Evolutionary conservation across 2,329 filamentous ascomycete genomes (phyloP).

Genomic region (Mycogone perniciosa): DNA sequence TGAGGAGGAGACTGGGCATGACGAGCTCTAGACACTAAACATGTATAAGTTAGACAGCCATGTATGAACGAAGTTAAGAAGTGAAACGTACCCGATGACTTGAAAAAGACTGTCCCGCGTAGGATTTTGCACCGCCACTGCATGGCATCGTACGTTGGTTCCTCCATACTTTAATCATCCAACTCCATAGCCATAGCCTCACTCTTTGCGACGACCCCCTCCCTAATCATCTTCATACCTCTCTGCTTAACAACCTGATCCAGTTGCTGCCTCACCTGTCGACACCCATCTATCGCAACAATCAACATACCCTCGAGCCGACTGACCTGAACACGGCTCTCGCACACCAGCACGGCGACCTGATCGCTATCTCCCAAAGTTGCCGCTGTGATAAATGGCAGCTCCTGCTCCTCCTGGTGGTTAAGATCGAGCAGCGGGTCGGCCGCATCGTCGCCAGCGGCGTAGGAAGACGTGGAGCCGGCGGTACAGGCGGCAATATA

Average conservation of each 20-base stretch:
- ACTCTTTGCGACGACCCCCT: slow-evolving; percentile 45
- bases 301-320: slow-evolving; percentile 88
- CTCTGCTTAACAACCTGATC: slow-evolving; percentile 72
- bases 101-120: too few species aligned
- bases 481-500: slow-evolving; percentile 86
- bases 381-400: slow-evolving; percentile 82
- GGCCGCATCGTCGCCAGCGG: slow-evolving; percentile 58
- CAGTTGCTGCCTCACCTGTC: slow-evolving; percentile 72
- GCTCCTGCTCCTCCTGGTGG: slow-evolving; percentile 72
- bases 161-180: slow-evolving; percentile 27
- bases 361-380: slow-evolving; percentile 69
- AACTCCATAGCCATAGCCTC: slow-evolving; percentile 46
- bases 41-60: not conserved
- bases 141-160: too few species aligned
- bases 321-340: slow-evolving; percentile 76
- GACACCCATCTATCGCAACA: slow-evolving; percentile 86
- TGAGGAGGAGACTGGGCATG: slow-evolving; percentile 33
- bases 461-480: slow-evolving; percentile 65
- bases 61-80: slow-evolving; percentile 2
- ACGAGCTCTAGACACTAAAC: slow-evolving; percentile 39
- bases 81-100: not conserved
- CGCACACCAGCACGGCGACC: slow-evolving; percentile 75
- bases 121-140: too few species aligned
- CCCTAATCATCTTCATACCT: slow-evolving; percentile 57
- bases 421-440: slow-evolving; percentile 80